Evolutionary conservation across 176 grass and related monocot species (phyloP), one percentile per base, ranked within the genome.

Genomic region (Bromus sterilis): DNA sequence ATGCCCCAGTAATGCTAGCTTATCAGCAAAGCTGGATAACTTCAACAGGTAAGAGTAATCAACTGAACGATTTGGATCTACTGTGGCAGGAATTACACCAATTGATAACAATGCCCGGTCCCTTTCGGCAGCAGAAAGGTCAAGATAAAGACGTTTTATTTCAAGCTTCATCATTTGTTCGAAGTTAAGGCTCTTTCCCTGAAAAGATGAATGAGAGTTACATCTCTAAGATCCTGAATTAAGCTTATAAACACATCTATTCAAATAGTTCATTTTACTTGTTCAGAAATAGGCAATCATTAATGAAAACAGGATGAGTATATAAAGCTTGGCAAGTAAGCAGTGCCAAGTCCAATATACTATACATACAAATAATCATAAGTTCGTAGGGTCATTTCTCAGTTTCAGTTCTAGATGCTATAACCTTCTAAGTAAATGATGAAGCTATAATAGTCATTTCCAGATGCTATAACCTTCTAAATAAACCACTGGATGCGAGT

Each of bases 91-190:
- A 94, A 95, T 94, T 67, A 95, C 87, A 79, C 96, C 90, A 67
- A 99, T 84, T 15, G 91, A 99, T 75, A 99, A 78, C 72, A 99
- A 76, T 43, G 93, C 88, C 23, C 83, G 89, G 64, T 99, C 96
- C 89, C 93, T 93, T 88, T 99, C 77, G 5, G 96, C 91, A 58
- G 96, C 85, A 64, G 91, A 99, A 88, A 99, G 84, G 86, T 91
- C 88, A 75, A 89, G 88, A 81, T 67, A 75, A 63, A 99, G 89
- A 29, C 96, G 96, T 84, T 93, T 86, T 78, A 95, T 90, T 87
- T 99, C 96, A 82, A 99, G 96, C 70, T 90, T 93, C 93, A 99
- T 89, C 60, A 85, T 84, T 66, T 99, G 89, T 39, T 95, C 91
- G 77, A 99, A 95, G 73, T 75, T 87, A 76, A 93, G 79, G 28